A percentile compares a stretch with the other conserved stretches of the same genome.
Conservation (phyloP, 495 filamentous ascomycete species). For the Aspergillus diversus region DNA sequence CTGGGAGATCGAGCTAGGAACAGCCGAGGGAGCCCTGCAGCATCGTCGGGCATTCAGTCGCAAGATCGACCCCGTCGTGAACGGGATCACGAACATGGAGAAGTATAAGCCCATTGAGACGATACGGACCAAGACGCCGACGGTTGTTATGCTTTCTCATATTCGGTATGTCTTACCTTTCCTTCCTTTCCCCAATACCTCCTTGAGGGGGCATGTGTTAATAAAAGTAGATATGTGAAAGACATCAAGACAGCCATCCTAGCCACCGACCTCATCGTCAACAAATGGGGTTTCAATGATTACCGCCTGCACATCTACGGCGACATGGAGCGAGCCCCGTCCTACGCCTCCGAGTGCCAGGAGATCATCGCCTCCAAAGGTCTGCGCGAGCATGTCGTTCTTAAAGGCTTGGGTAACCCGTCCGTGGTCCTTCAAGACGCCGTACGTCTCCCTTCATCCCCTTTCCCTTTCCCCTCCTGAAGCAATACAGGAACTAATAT, state of each 20-base stretch:
- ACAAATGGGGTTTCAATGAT: slow-evolving; percentile 64
- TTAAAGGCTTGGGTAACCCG: slow-evolving; percentile 59
- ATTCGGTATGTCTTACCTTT: slow-evolving; percentile 48
- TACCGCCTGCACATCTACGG: slow-evolving; percentile 66
- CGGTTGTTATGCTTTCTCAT: slow-evolving; percentile 66
- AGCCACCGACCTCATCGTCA: slow-evolving; percentile 65
- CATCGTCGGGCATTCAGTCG: slow-evolving; percentile 60
- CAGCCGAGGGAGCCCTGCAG: slow-evolving; percentile 55
- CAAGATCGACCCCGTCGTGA: slow-evolving; percentile 69
- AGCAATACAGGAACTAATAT: too few species aligned
- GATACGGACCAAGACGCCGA: slow-evolving; percentile 57
- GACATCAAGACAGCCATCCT: slow-evolving; percentile 66
- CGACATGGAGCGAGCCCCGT: slow-evolving; percentile 59
- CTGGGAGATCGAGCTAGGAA: slow-evolving; percentile 70
- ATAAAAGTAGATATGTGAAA: slow-evolving; percentile 43
- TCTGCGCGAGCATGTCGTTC: slow-evolving; percentile 53
- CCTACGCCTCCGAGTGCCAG: slow-evolving; percentile 60
- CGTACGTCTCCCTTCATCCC: slow-evolving; percentile 7
- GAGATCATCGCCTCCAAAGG: slow-evolving; percentile 63
- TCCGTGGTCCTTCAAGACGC: slow-evolving; percentile 24
- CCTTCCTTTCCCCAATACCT: neutral
- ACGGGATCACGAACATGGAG: slow-evolving; percentile 67
- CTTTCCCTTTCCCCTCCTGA: neutral
- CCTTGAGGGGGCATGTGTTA: neutral
- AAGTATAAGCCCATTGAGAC: slow-evolving; percentile 60